Evolutionary conservation across 306 rosid species (phyloP), one percentile per base, ranked within the genome.

Genomic region (Ochetophila trinervis): DNA sequence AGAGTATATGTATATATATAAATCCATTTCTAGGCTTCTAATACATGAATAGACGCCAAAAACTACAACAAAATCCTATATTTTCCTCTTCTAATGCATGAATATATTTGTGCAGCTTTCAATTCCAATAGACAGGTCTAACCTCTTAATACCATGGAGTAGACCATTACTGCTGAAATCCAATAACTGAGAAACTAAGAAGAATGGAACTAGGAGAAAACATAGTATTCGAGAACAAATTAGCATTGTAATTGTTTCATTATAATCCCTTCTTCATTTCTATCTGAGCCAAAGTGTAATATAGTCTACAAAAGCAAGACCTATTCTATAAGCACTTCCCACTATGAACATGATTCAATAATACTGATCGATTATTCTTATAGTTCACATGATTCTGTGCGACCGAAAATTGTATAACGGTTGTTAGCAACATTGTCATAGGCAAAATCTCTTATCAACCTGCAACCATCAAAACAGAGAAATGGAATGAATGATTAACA

Each of bases 381-480:
- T 80, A 87, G 79, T 79, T 87, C 95, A 73, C 95, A 89, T 16
- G 97, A 84, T 60, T 93, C 98, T 2, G 98, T 74, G 60, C 94
- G 91, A 30, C 97, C 98, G 50, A 93, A 93, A 67, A 89, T 34
- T 4, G 44, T 54, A 77, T 93, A 89, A n/a, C 98, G 96, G 53
- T 89, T 93, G 82, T 89, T 80, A 54, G 98, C 98, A 72, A 93
- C 83, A 63, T 85, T 89, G 86, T 93, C 98, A 62, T 93, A 93
- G 22, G 57, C 82, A 57, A 89, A 82, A 66, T 89, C 91, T 76
- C 91, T 80, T 62, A 79, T 37, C 63, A 93, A 89, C 68, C 96
- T 89, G 91, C 86, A 82, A 30, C 6, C 44, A 72, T 66, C 32
- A 67, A 70, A 42, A 48, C 12, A 35, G 58, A 22, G 22, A 21